A percentile compares a stretch with the other conserved stretches of the same genome.
Evolutionary conservation across 2,329 filamentous ascomycete species (phyloP).

Genomic region (Talaromyces sp.): DNA sequence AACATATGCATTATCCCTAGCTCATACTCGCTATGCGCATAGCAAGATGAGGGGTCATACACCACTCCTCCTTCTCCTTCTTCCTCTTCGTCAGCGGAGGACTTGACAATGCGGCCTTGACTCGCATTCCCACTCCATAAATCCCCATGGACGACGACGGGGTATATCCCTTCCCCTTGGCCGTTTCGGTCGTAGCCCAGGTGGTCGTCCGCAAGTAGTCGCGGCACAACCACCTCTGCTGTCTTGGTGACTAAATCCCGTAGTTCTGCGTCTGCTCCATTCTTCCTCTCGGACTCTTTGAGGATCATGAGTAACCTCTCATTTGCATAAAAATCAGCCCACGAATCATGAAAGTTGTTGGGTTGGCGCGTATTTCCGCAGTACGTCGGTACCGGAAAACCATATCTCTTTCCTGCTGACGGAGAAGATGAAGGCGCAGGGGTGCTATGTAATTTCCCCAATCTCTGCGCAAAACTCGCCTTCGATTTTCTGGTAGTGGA

Average conservation of each 20-base stretch:
- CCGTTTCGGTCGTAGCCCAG: constrained; percentile 51
- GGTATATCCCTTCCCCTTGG: constrained; percentile 58
- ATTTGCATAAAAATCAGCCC: constrained; percentile 84
- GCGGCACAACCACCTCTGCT: constrained; percentile 66
- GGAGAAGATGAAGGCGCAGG: constrained; percentile 56
- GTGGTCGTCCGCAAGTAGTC: constrained; percentile 68
- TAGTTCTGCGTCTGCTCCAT: constrained; percentile 66
- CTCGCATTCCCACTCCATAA: constrained; percentile 88
- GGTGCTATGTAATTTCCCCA: constrained; percentile 75
- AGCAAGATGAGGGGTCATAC: constrained; percentile 77
- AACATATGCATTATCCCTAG: constrained; percentile 97
- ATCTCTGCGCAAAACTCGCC: constrained; percentile 67
- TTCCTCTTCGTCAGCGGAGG: constrained; percentile 28
- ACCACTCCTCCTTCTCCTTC: constrained; percentile 58
- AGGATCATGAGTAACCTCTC: constrained; percentile 69
- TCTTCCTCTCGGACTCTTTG: constrained; percentile 54
- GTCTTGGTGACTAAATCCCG: constrained; percentile 63
- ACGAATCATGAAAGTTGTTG: constrained; percentile 69
- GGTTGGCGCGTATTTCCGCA: constrained; percentile 83
- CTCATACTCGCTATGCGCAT: constrained; percentile 86
- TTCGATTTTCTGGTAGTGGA: constrained; percentile 43
- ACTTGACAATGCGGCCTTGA: constrained; percentile 59
- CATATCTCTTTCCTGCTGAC: constrained; percentile 57
- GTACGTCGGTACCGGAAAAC: constrained; percentile 81
- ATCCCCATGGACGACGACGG: constrained; percentile 85